A percentile compares a stretch with the other conserved stretches of the same genome.
Evolutionary conservation across 306 rosid species (phyloP).

Genomic region (Leucaena leucocephala): DNA sequence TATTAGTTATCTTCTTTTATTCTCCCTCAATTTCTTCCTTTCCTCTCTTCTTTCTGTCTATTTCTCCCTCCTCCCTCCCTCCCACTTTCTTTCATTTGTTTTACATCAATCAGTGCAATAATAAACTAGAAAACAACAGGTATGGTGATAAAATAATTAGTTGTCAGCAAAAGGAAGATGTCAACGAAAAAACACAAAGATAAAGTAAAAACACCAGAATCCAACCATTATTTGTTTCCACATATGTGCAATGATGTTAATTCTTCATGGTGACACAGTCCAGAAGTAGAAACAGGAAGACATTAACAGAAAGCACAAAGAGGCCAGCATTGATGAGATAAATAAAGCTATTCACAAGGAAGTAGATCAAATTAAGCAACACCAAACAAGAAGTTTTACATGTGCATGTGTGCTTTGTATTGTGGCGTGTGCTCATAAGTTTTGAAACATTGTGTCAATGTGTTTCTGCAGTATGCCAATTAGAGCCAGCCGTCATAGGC

Average conservation of each 20-base stretch:
- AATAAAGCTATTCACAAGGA: background rate
- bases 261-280: background rate
- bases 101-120: too few species aligned
- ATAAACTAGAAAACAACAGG: too few species aligned
- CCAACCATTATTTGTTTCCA: conserved; percentile 9
- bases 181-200: background rate
- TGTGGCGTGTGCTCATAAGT: background rate
- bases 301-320: background rate
- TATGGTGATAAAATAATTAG: background rate
- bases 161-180: background rate
- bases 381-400: background rate
- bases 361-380: background rate
- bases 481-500: too few species aligned
- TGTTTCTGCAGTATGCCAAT: background rate
- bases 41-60: too few species aligned
- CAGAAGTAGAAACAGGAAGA: background rate
- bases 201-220: background rate
- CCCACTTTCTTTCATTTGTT: too few species aligned
- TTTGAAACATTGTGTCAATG: background rate
- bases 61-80: too few species aligned
- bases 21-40: too few species aligned
- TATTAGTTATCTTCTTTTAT: too few species aligned
- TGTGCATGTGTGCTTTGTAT: background rate
- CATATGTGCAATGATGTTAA: background rate
- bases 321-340: background rate